Evolutionary conservation across 306 rosid genomes (phyloP), one percentile per base, ranked within the genome.

Genomic region (Lathyrus aphaca): DNA sequence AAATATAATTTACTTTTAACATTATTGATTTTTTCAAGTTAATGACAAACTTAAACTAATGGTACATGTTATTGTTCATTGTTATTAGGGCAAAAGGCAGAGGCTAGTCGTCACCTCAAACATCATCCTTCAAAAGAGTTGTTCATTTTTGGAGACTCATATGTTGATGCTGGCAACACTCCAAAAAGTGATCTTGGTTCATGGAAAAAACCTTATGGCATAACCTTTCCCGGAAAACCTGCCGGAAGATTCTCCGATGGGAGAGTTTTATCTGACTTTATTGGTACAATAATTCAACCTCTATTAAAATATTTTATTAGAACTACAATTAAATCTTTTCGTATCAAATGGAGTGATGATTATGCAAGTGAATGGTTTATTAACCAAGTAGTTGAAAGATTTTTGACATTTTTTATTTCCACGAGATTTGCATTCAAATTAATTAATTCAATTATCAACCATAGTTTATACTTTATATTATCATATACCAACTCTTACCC

Each of bases 141-240:
- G 23, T 77, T 77, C 2, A 62, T 77, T 6, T 77, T 77, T 45
- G 81, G 81, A 0, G 81, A 77, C 61, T 77, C 81, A 0, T 77
- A 70, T 30, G 76, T 10, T n/a, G 81, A 77, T 44, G 37, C 72
- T 0, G 81, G 77, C 11, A 77, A 77, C 68, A 21, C 23, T 0
- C 12, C 8, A 13, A 48, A 11, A 15, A 10, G 5, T 17, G 9
- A 8, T 5, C 1, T 64, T 3, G 49, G 57, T 10, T 40, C 80
- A 0, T 75, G 80, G 80, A 76, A 49, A 68, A 0, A 48, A 0
- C 80, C 80, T 39, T 60, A 76, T 7, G 75, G 80, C 39, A 39
- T 39, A 1, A 59, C 75, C 6, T 48, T 60, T 27, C 80, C 80
- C 14, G 49, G 70, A 25, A 49, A 68, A 27, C 75, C 80, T 0